Base-by-base conservation (phyloP, 129 eudicot genomes). In the Rutidosis leptorrhynchoides region DNA sequence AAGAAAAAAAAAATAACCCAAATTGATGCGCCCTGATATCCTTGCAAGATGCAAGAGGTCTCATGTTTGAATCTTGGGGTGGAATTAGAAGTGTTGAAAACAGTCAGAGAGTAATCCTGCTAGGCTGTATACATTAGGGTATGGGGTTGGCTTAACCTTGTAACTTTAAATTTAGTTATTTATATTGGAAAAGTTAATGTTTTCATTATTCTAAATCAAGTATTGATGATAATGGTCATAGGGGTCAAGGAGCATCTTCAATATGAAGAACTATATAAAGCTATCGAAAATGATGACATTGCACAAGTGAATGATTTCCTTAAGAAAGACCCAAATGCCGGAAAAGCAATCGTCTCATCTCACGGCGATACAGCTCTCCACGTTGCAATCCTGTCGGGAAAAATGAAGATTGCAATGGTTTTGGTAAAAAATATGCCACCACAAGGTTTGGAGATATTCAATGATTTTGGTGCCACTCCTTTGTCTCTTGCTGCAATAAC, bases 321-420 rank as follows among this genome's bases (percentile, higher is more conserved):
- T 16, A 45, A 20, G 12, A 27, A 40, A 0, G 37, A 75, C 1
- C 76, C 70, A 0, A 2, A 63, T 61, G 87, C 74, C 6, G 10
- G 45, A 6, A 71, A 40, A 61, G 61, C 79, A 21, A 52, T 51
- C 0, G 26, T 83, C 19, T 71, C 87, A 23, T 71, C 74, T 17
- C 83, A 79, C 37, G 55, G 68, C 29, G 84, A 83, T 49, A 83
- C 79, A 19, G 69, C 82, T 40, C 84, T 79, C 21, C 84, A 83
- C 70, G 35, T 75, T 58, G 84, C 87, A 15, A 68, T 83, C 35
- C 69, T 79, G 21, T 64, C 81, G 2, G 84, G 81, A 46, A 79
- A 75, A 20, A 23, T 24, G 30, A 45, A 58, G 53, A 75, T 79
- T 12, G 87, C 87, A 22, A 32, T 71, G 48, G 67, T 67, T 12